phyloP scores from a whole-genome alignment of 352 stramenopile genomes.

The Phytophthora pisi region DNA sequence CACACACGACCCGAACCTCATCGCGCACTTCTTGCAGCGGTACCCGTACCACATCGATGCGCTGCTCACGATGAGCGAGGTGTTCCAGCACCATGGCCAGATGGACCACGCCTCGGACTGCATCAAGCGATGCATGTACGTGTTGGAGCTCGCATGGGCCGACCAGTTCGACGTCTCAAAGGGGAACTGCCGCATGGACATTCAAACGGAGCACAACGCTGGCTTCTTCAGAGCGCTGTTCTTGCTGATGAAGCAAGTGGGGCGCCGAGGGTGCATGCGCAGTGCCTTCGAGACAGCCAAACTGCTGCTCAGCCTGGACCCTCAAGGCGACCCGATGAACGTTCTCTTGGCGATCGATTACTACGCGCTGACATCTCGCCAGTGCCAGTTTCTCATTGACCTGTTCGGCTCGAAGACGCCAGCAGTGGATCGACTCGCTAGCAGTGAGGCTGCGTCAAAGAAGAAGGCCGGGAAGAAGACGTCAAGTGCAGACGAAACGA shows the following conservation, averaged over 20 bases:
- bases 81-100: constrained; percentile 88
- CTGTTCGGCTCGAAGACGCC: constrained; percentile 61
- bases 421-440: constrained; percentile 57
- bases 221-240: constrained; percentile 82
- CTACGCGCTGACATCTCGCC: constrained; percentile 77
- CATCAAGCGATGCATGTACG: constrained; percentile 88
- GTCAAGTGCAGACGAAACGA: constrained; percentile 31
- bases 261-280: constrained; percentile 80
- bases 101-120: constrained; percentile 86
- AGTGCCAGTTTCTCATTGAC: constrained; percentile 83
- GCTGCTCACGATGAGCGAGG: constrained; percentile 85
- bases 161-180: constrained; percentile 86
- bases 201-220: constrained; percentile 75
- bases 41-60: constrained; percentile 88
- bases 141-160: constrained; percentile 82
- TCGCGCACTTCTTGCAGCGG: constrained; percentile 79
- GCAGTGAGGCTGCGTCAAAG: constrained; percentile 9
- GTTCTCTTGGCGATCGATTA: constrained; percentile 85
- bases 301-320: constrained; percentile 75
- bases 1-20: constrained; percentile 85
- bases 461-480: constrained; percentile 28
- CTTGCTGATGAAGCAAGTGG: constrained; percentile 85
- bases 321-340: constrained; percentile 80
- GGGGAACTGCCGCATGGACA: constrained; percentile 84
- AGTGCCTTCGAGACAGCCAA: constrained; percentile 87